Percentiles rank a stretch among this genome's conserved stretches.
Conservation (phyloP, 83 land plant genomes). For the Isoetes engelmannii region DNA sequence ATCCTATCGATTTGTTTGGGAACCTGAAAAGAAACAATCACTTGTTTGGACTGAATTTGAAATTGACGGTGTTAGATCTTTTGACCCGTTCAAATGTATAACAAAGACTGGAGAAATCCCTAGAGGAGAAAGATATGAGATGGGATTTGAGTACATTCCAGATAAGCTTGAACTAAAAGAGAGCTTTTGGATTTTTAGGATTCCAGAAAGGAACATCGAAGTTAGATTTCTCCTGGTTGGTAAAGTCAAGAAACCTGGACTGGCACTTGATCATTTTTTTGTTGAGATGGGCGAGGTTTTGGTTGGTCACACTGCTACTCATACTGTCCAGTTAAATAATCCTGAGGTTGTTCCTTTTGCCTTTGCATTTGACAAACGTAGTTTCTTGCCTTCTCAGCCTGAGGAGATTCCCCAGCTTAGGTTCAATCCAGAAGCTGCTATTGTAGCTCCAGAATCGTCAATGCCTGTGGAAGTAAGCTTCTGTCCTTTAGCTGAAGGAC, state of each 20-base stretch:
- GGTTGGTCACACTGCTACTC: conserved; percentile 17
- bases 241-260: conserved; percentile 23
- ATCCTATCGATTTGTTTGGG: conserved; percentile 28
- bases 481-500: conserved; percentile 26
- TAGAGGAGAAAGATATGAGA: conserved; percentile 29
- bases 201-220: conserved; percentile 20
- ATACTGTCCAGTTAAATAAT: conserved; percentile 15
- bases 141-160: conserved; percentile 33
- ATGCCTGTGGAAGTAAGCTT: conserved; percentile 24
- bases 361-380: conserved; percentile 24
- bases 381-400: conserved; percentile 13
- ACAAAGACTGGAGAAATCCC: conserved; percentile 20
- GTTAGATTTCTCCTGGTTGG: conserved; percentile 36
- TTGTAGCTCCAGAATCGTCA: conserved; percentile 13
- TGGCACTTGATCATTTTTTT: conserved; percentile 6
- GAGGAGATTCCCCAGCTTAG: conserved; percentile 15
- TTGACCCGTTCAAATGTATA: conserved; percentile 19
- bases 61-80: conserved; percentile 6
- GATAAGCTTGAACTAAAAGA: conserved; percentile 21
- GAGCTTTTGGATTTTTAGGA: conserved; percentile 28
- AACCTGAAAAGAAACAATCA: conserved; percentile 7
- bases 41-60: not conserved
- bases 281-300: conserved; percentile 32
- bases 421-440: conserved; percentile 22
- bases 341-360: conserved; percentile 23